Conservation (phyloP, 148 eudicot species). For the Gaultheria prostrata region DNA sequence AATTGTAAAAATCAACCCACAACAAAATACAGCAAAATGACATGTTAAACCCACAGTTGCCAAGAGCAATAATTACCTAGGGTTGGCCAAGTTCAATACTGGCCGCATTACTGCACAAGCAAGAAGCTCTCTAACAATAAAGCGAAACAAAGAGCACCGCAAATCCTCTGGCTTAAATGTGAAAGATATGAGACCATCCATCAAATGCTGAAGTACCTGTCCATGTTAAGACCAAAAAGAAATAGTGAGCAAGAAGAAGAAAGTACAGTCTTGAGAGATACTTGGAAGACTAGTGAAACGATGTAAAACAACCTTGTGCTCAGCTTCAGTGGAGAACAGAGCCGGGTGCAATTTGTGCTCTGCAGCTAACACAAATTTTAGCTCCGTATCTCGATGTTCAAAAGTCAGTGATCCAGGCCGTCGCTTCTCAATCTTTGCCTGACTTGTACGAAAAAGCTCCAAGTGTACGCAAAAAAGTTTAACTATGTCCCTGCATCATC, state of each 20-base stretch:
- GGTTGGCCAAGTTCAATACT: conserved; percentile 80
- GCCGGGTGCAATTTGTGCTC: conserved; percentile 90
- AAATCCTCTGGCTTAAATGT: conserved; percentile 82
- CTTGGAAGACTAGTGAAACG: background rate
- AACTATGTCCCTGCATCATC: conserved; percentile 74
- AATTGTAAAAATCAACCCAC: conserved; percentile 13
- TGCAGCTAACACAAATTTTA: conserved; percentile 60
- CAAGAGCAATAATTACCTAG: conserved; percentile 50
- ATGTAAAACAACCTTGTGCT: conserved; percentile 76
- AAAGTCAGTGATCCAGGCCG: conserved; percentile 49
- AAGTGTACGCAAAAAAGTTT: conserved; percentile 63
- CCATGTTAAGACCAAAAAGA: conserved; percentile 7
- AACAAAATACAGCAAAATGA: conserved; percentile 13
- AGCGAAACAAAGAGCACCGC: conserved; percentile 81
- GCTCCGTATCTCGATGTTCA: conserved; percentile 68
- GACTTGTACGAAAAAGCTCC: conserved; percentile 80
- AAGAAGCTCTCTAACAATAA: conserved; percentile 81
- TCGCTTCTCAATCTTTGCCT: conserved; percentile 60
- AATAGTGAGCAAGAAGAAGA: conserved; percentile 10
- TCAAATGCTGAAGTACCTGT: conserved; percentile 94
- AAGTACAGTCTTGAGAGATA: background rate
- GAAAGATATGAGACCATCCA: conserved; percentile 73
- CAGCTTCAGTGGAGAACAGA: conserved; percentile 84
- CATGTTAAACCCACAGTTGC: background rate
- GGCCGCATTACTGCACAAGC: conserved; percentile 92